A percentile compares a stretch with the other conserved stretches of the same genome.
These are phyloP conservation scores for Zostera marina DNA, from an alignment of 116 monocot species.

Conservation along the genomic window DNA sequence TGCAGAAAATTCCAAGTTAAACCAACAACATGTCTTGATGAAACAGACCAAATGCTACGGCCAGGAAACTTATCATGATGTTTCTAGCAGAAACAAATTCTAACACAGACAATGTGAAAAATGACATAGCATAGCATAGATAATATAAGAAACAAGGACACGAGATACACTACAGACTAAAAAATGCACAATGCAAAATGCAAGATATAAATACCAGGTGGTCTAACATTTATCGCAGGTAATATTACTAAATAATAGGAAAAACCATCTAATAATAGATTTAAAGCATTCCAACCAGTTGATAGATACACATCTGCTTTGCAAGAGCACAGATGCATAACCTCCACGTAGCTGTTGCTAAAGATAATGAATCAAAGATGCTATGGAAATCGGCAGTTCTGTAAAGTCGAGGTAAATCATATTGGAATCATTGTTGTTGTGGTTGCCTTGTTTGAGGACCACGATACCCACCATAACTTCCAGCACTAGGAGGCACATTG, in stretches of 20 bases:
- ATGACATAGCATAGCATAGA: too few relatives aligned
- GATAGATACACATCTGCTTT: constrained; percentile 1
- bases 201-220: too few relatives aligned
- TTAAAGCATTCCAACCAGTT: constrained; percentile 59
- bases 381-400: too few relatives aligned
- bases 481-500: constrained; percentile 29
- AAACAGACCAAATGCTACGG: not conserved
- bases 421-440: constrained; percentile 26
- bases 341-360: too few relatives aligned
- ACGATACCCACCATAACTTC: constrained; percentile 55
- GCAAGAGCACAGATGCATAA: not conserved
- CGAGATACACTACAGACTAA: too few relatives aligned
- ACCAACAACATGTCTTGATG: not conserved
- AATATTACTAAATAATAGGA: constrained; percentile 11
- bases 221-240: too few relatives aligned
- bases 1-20: not conserved
- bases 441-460: constrained; percentile 42
- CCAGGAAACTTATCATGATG: not conserved
- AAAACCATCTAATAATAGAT: constrained; percentile 18
- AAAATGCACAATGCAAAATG: too few relatives aligned
- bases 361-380: not conserved
- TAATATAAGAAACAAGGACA: too few relatives aligned
- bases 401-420: not conserved
- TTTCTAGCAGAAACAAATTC: not conserved
- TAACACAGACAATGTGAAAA: too few relatives aligned